Conservation (phyloP, 305 asterid genomes). For the Plantago coronopus region DNA sequence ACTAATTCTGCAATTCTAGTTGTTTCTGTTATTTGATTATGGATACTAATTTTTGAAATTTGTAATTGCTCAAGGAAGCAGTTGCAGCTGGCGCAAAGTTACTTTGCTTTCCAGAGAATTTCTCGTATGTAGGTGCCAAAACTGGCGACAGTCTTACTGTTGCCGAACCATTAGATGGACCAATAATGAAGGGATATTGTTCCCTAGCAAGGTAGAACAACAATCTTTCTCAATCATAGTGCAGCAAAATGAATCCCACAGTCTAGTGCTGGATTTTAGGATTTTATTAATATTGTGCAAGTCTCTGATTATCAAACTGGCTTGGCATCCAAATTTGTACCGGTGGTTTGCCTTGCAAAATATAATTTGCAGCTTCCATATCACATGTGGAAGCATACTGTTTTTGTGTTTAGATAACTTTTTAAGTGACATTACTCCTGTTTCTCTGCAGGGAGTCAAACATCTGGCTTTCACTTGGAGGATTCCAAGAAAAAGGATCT, state of each 20-base stretch:
- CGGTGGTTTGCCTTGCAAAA: background rate
- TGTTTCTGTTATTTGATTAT: background rate
- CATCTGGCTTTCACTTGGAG: slow-evolving; percentile 92
- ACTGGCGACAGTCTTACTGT: slow-evolving; percentile 72
- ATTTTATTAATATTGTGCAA: slow-evolving; percentile 5
- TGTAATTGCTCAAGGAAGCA: slow-evolving; percentile 53
- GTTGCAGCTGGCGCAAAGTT: slow-evolving; percentile 80
- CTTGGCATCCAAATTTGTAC: background rate
- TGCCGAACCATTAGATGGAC: slow-evolving; percentile 82
- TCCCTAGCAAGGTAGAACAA: slow-evolving; percentile 64
- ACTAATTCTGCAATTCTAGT: background rate
- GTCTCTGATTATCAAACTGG: background rate
- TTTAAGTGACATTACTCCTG: slow-evolving; percentile 20
- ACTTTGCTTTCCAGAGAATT: slow-evolving; percentile 89
- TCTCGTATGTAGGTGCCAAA: slow-evolving; percentile 69
- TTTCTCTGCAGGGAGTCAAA: slow-evolving; percentile 53
- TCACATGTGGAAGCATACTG: background rate
- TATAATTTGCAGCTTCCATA: background rate
- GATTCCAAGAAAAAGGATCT: slow-evolving; percentile 79
- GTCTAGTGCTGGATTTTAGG: background rate
- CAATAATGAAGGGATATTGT: slow-evolving; percentile 63
- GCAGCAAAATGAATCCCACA: background rate
- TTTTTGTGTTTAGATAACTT: slow-evolving; percentile 3
- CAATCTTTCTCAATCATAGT: background rate
- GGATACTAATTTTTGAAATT: slow-evolving; percentile 12